Evolutionary conservation across 2,329 filamentous ascomycete species (phyloP).

Genomic region (Pseudonectria buxi): DNA sequence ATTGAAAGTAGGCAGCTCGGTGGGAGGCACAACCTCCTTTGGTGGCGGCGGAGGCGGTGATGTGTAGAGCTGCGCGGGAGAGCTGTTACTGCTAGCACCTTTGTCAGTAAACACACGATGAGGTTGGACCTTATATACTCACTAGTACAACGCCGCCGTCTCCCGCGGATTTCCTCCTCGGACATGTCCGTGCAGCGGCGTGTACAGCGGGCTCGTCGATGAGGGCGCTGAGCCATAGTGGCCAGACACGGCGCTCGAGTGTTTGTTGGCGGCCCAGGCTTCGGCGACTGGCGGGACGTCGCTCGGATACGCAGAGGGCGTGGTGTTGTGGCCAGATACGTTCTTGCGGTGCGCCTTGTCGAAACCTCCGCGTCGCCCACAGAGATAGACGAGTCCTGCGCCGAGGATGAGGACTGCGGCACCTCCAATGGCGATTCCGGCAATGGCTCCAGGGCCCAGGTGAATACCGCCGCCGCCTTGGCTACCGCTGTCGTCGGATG

Average conservation of each 20-base stretch:
- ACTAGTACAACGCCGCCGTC: slow-evolving; percentile 23
- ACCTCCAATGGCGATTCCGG: slow-evolving; percentile 50
- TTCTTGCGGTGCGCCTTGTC: slow-evolving; percentile 24
- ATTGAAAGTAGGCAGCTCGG: slow-evolving; percentile 33
- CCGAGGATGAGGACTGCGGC: slow-evolving; percentile 38
- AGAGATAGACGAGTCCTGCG: slow-evolving; percentile 41
- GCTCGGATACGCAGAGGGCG: background rate
- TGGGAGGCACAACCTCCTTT: slow-evolving; percentile 15
- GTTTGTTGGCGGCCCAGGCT: slow-evolving; percentile 15
- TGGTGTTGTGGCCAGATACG: slow-evolving; percentile 10
- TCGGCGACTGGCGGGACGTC: slow-evolving; percentile 10
- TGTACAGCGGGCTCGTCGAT: slow-evolving; percentile 29
- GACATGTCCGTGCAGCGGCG: slow-evolving; percentile 14
- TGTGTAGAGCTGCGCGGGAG: slow-evolving; percentile 9
- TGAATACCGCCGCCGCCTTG: slow-evolving; percentile 1
- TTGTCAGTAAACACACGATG: slow-evolving; percentile 1
- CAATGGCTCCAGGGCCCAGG: slow-evolving; percentile 44
- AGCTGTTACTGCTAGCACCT: slow-evolving; percentile 7
- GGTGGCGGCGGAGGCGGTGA: slow-evolving; percentile 11
- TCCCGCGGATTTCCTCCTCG: slow-evolving; percentile 6
- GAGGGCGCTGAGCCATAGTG: slow-evolving; percentile 25
- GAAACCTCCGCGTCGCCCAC: slow-evolving; percentile 31
- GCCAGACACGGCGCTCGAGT: slow-evolving; percentile 17
- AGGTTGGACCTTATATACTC: slow-evolving; percentile 7
- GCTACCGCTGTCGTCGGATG: slow-evolving; percentile 4